These are phyloP conservation scores for Darksidea phi DNA, from an alignment of 495 filamentous ascomycete species.

Conservation along the genomic window DNA sequence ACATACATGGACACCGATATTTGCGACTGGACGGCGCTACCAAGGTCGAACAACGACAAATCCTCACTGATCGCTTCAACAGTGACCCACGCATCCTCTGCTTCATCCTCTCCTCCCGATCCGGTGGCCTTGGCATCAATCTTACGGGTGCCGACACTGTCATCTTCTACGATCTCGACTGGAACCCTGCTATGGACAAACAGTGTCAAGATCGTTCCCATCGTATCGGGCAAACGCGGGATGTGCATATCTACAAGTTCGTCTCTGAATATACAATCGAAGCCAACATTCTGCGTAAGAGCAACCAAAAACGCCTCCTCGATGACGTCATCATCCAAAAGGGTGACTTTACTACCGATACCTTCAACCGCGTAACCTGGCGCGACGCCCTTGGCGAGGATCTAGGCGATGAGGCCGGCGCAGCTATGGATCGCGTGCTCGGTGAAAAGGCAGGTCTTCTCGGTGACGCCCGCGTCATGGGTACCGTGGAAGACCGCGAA, in stretches of 20 bases:
- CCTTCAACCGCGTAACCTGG: constrained; percentile 79
- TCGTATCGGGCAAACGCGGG: constrained; percentile 95
- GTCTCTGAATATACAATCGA: constrained; percentile 98
- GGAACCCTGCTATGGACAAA: constrained; percentile 99
- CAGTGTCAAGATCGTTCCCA: constrained; percentile 98
- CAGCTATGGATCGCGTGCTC: constrained; percentile 85
- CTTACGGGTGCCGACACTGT: constrained; percentile 96
- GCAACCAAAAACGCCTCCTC: constrained; percentile 94
- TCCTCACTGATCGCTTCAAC: constrained; percentile 96
- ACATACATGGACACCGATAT: constrained; percentile 97
- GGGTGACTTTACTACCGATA: constrained; percentile 96
- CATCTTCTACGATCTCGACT: constrained; percentile 99
- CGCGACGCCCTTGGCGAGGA: constrained; percentile 67
- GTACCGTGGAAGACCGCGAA: constrained; percentile 88
- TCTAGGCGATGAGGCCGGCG: constrained; percentile 62
- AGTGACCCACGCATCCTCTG: constrained; percentile 86
- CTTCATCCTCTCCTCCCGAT: constrained; percentile 93
- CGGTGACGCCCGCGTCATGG: constrained; percentile 64
- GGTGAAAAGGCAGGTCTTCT: constrained; percentile 49
- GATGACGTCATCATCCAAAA: constrained; percentile 99
- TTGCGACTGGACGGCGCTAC: constrained; percentile 92
- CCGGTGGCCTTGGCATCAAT: constrained; percentile 94
- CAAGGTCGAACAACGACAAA: constrained; percentile 91
- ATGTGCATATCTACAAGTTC: constrained; percentile 97
- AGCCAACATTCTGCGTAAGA: constrained; percentile 95